Evolutionary conservation across 2,329 filamentous ascomycete genomes (phyloP), one percentile per base, ranked within the genome.

Genomic region (Xylaria arbuscula): DNA sequence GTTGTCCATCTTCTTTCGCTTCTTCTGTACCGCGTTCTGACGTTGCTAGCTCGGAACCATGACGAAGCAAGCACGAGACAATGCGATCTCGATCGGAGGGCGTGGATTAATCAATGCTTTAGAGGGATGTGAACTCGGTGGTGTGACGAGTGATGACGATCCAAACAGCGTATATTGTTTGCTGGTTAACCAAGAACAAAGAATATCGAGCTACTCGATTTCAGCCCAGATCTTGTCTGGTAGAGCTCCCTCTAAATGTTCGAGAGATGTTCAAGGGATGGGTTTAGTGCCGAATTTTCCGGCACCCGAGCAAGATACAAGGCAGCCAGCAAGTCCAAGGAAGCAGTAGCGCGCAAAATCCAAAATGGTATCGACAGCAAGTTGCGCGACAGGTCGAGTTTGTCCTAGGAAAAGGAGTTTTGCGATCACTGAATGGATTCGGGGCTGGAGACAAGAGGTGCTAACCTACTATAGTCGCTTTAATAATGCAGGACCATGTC

Each of bases 31-130:
- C 62, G 54, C 69, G 64, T 50, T 63, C 61, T 71, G 62, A 58
- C 60, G 66, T 51, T 68, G 58, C 72, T 72, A 73, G 34, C 62
- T 68, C 56, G 66, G 72, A 75, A 74, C 67, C 75, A 77, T 77
- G 69, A 74, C 76, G 71, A 63, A 71, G 59, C 47, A 48, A 55
- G 55, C 32, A 22, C 42, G 22, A 48, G 47, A 24, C 28, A 19
- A 67, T 54, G 38, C 56, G 62, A 53, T 45, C 34, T 48, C 51
- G 55, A 50, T 47, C 15, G 13, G 34, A n/a, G 32, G 15, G 38
- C 11, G 24, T 15, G 40, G 40, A n/a, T 22, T 50, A 47, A 42
- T 28, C 28, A 28, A 28, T 36, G 1, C 2, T 54, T 56, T 32
- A 47, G 42, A n/a, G 51, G 17, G 15, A 32, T 42, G 10, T 9